Percentiles rank a stretch among this genome's conserved stretches.
These are phyloP conservation scores for Trametes coccinea DNA, from an alignment of 768 basidiomycete genomes.

Conservation along the genomic window DNA sequence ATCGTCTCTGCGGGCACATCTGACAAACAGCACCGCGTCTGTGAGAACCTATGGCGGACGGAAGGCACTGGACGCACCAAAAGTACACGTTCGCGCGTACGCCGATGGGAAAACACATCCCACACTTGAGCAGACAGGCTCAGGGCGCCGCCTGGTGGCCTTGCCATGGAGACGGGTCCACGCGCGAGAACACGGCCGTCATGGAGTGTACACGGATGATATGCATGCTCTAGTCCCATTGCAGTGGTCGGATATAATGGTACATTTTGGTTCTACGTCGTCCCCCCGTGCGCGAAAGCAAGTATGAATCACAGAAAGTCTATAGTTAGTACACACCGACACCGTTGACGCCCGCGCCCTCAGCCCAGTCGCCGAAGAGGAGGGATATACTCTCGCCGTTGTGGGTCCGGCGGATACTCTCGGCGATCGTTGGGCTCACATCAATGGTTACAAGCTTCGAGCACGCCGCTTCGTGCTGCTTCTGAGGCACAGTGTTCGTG, in stretches of 20 bases:
- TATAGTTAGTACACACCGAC: conserved; percentile 26
- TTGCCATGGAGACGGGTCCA: conserved; percentile 20
- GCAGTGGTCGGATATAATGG: conserved; percentile 11
- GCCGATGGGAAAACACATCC: conserved; percentile 4
- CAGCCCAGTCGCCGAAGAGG: conserved; percentile 83
- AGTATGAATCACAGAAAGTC: conserved; percentile 6
- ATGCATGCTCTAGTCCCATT: conserved; percentile 21
- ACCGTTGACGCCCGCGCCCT: conserved; percentile 34
- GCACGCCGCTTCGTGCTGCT: conserved; percentile 57
- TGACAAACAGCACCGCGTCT: conserved; percentile 13
- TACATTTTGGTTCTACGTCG: conserved; percentile 23
- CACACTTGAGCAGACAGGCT: background rate
- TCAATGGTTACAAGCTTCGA: conserved; percentile 88
- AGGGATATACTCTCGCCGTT: conserved; percentile 92
- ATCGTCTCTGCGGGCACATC: background rate
- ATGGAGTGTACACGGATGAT: background rate
- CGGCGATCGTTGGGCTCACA: conserved; percentile 88
- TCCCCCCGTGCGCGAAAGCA: conserved; percentile 13
- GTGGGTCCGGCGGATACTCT: conserved; percentile 93
- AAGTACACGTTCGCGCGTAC: background rate
- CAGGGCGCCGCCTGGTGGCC: background rate
- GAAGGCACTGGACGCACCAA: conserved; percentile 10
- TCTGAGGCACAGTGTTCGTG: conserved; percentile 94
- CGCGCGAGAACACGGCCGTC: background rate
- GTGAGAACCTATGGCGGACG: conserved; percentile 9